Evolutionary conservation across 306 rosid genomes (phyloP).

Genomic region (Vachellia collinsii): DNA sequence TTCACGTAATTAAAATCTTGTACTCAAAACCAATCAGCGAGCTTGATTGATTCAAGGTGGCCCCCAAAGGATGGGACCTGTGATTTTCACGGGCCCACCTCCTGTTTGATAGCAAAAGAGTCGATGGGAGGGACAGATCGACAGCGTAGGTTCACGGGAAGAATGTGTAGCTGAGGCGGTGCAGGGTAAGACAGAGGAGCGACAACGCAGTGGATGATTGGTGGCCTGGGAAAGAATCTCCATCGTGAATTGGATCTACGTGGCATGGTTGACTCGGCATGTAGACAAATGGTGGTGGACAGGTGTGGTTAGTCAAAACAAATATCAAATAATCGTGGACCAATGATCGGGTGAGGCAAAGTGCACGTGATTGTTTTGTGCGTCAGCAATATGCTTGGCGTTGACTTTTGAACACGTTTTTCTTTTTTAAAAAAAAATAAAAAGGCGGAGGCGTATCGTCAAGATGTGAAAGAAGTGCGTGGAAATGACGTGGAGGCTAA

Average conservation of each 20-base stretch:
- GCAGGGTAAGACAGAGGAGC: not conserved
- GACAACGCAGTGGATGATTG: not conserved
- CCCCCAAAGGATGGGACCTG: not conserved
- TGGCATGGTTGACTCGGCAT: not conserved
- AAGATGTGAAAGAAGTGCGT: not conserved
- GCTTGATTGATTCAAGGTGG: not conserved
- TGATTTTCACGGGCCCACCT: not conserved
- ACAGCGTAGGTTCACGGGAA: not conserved
- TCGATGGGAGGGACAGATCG: not conserved
- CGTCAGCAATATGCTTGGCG: not conserved
- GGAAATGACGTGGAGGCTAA: not conserved
- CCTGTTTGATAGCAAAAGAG: not conserved
- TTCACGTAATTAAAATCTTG: not conserved
- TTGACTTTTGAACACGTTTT: not conserved
- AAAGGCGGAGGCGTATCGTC: not conserved
- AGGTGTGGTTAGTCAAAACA: not conserved
- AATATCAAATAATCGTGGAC: not conserved
- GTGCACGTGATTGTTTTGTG: conserved; percentile 10
- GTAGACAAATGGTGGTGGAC: not conserved
- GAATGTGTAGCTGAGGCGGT: not conserved
- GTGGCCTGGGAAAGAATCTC: not conserved
- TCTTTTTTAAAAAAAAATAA: not conserved
- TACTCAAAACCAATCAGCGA: not conserved
- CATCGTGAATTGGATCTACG: conserved; percentile 2
- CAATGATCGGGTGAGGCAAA: not conserved